Evolutionary conservation across 805 yeast species (phyloP), one percentile per base, ranked within the genome.

Genomic region (Tetrapisispora fleetii): DNA sequence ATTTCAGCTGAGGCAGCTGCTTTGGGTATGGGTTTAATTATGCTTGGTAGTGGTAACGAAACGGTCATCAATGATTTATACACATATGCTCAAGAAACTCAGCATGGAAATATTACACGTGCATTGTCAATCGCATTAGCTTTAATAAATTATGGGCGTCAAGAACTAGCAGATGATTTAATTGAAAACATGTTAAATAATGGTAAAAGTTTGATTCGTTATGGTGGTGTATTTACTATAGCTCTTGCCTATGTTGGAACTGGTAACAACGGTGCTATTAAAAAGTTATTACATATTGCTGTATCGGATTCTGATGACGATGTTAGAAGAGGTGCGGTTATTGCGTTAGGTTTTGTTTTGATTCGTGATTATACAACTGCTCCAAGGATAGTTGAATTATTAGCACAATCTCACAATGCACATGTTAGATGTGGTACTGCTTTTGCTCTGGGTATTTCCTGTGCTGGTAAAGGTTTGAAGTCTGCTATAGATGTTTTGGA

Each of bases 401-500:
- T 93, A 57, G 80, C 96, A 0, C 95, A 89, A 67, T 86, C 96
- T 1, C 97, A 93, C 67, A 93, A 93, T 65, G 96, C 99, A 14
- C 97, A 93, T 64, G 98, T 93, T 36, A 85, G 99, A 67, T 93
- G 93, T 64, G 99, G 99, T 72, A 86, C 97, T 32, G 96, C 98
- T 1, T 74, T 93, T 80, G 99, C 99, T 0, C 76, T 93, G 54
- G 99, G 97, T 69, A 86, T 93, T 53, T 81, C 98, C 3, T 90
- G 98, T 74, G 96, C 97, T 22, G 99, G 99, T 43, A 83, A 93
- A 63, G 93, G 90, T 3, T 71, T 85, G 48, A 80, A 82, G 50
- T 81, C 91, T 37, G 98, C 99, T 0, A 77, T 93, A 54, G 96
- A 89, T 51, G 89, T 93, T 17, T 76, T 93, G 55, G 95, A 87